A percentile compares a stretch with the other conserved stretches of the same genome.
These are phyloP conservation scores for Syzygium oleosum DNA, from an alignment of 345 rosid species.

Conservation along the genomic window DNA sequence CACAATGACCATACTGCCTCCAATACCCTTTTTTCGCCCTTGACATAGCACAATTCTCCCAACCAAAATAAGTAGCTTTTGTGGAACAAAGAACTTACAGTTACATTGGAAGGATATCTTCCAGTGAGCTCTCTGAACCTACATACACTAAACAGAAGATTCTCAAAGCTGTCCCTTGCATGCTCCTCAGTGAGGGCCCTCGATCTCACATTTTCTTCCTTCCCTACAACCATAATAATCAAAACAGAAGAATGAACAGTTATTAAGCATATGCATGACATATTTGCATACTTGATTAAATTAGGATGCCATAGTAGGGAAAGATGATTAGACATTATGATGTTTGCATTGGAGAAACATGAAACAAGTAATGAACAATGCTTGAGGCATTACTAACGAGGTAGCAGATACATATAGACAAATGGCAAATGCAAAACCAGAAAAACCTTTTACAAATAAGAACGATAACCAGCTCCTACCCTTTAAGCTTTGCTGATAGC, in stretches of 20 bases:
- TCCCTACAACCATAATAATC: constrained; percentile 31
- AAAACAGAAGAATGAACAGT: background rate
- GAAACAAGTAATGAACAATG: background rate
- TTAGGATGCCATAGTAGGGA: background rate
- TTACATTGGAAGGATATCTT: constrained; percentile 72
- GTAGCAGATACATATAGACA: background rate
- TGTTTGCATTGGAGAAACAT: background rate
- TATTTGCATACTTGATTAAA: background rate
- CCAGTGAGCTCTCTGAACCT: constrained; percentile 95
- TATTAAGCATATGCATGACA: background rate
- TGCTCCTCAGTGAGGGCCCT: constrained; percentile 94
- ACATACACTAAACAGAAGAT: constrained; percentile 86
- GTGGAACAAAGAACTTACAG: constrained; percentile 38
- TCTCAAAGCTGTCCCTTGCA: constrained; percentile 98
- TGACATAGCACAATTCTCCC: background rate
- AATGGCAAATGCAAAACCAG: background rate
- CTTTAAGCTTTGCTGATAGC: background rate
- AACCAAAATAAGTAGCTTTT: background rate
- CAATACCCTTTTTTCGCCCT: background rate
- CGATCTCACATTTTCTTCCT: constrained; percentile 55
- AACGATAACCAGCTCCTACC: background rate
- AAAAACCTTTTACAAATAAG: background rate
- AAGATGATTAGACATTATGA: background rate
- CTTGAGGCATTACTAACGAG: background rate
- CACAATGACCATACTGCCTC: background rate